Evolutionary conservation across 768 basidiomycete species (phyloP), one percentile per base, ranked within the genome.

Genomic region (Lenzites betulinus): DNA sequence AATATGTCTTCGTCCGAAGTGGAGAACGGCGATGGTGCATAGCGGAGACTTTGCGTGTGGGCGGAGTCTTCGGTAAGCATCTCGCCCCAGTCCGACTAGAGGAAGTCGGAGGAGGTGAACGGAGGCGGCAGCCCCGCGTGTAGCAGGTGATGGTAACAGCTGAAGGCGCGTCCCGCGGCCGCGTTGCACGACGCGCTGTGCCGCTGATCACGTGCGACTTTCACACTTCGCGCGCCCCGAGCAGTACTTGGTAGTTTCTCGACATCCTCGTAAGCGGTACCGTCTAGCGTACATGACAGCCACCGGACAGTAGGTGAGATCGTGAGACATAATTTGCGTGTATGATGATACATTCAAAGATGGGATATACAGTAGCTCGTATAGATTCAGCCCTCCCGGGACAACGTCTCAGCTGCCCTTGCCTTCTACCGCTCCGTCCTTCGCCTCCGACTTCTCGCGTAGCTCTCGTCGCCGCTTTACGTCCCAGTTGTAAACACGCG

Each of bases 401-500:
- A n/a, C n/a, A n/a, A n/a, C 3, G 1, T 20, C 5, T 56, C 50
- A 60, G 18, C 54, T 41, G 0, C 49, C 54, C 28, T 51, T 58
- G 22, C 28, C 33, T 20, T 59, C 60, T 39, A 28, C 35, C 26
- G 53, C 42, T 1, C 58, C 61, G 25, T 66, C 66, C 28, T 36
- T 49, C 15, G 66, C 78, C 52, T 79, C 81, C 11, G 30, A 33
- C 55, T 69, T 69, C 65, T 75, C 71, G 59, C 84, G 74, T 65
- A 74, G 74, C 48, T 88, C 88, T 71, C 92, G 76, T 71, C 93
- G 78, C 65, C 88, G 76, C 71, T 92, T 93, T 28, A 96, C 93
- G 70, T 96, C 94, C 90, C 91, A 95, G 70, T 98, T 99, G 71
- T 96, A 98, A 53, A 96, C 89, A 38, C 96, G 81, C 6, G 96